These are phyloP conservation scores for Fusarium circinatum DNA, from an alignment of 2,329 filamentous ascomycete genomes.

Conservation along the genomic window DNA sequence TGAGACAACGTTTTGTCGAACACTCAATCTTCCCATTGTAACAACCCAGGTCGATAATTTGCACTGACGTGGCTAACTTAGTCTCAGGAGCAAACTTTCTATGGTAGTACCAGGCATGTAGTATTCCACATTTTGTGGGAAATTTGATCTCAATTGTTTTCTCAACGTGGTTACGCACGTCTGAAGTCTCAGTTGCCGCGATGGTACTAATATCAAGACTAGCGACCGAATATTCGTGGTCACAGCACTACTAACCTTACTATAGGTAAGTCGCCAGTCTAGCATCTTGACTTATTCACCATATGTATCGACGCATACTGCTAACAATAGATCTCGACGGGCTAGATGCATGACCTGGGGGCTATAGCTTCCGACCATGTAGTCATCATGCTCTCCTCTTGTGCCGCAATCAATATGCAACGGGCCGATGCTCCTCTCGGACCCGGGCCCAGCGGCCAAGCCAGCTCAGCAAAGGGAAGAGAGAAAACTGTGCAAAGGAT, in stretches of 20 bases:
- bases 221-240: not conserved
- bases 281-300: not conserved
- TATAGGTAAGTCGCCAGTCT: not conserved
- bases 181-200: not conserved
- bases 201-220: not conserved
- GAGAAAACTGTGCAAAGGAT: not conserved
- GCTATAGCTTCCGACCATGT: not conserved
- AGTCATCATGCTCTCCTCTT: not conserved
- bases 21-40: conserved; percentile 1
- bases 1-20: conserved; percentile 21
- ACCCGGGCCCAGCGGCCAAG: not conserved
- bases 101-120: not conserved
- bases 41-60: not conserved
- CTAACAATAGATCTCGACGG: not conserved
- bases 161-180: not conserved
- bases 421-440: conserved; percentile 36
- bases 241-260: not conserved
- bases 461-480: not conserved
- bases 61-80: not conserved
- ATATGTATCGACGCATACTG: not conserved
- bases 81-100: not conserved
- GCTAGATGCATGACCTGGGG: not conserved
- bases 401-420: conserved; percentile 31
- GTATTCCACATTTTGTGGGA: not conserved
- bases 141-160: not conserved